These are phyloP conservation scores for Euphorbia peplus DNA, from an alignment of 345 rosid species.

Conservation along the genomic window DNA sequence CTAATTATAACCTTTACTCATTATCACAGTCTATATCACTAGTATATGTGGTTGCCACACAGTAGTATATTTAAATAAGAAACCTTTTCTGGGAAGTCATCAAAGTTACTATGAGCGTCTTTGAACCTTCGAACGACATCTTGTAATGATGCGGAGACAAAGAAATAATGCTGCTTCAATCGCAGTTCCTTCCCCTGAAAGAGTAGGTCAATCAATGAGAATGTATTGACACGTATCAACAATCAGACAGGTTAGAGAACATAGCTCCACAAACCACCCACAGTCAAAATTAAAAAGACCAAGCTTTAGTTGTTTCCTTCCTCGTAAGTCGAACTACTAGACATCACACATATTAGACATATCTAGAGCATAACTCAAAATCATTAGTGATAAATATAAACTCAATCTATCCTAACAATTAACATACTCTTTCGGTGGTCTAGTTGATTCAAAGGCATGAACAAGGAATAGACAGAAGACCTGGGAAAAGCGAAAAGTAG, in stretches of 20 bases:
- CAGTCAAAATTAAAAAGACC: neutral
- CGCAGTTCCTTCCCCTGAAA: constrained; percentile 51
- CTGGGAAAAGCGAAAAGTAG: neutral
- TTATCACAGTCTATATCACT: too few species aligned
- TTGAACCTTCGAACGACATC: constrained; percentile 50
- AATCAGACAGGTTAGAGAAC: neutral
- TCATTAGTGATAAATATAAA: neutral
- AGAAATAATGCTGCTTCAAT: constrained; percentile 49
- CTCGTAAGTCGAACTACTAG: neutral
- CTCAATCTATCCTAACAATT: neutral
- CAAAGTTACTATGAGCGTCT: constrained; percentile 38
- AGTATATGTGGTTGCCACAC: neutral
- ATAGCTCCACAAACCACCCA: neutral
- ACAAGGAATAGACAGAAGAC: neutral
- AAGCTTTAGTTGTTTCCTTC: neutral
- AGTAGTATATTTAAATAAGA: neutral
- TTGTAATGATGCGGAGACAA: constrained; percentile 47
- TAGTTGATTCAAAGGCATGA: neutral
- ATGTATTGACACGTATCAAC: neutral
- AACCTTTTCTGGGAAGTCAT: constrained; percentile 43
- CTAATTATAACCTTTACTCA: too few species aligned
- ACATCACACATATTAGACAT: neutral
- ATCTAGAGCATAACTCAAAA: neutral
- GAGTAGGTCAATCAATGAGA: constrained; percentile 15
- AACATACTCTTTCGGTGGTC: neutral